These are phyloP conservation scores for Trichoderma citrinoviride DNA, from an alignment of 2,329 filamentous ascomycete species.

Conservation along the genomic window DNA sequence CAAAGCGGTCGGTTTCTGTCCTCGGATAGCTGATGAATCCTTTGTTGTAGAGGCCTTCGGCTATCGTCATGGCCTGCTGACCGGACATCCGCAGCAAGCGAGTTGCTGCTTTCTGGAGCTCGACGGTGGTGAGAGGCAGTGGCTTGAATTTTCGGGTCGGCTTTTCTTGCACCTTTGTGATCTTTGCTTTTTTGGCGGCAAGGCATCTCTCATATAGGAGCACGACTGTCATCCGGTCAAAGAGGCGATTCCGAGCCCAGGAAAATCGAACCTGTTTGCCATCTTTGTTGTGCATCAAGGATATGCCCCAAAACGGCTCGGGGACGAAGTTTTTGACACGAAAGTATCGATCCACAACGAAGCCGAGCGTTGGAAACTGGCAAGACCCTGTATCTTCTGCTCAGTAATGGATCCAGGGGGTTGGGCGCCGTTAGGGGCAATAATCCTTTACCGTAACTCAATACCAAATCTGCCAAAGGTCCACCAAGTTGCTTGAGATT, in stretches of 20 bases:
- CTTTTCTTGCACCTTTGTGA: conserved; percentile 84
- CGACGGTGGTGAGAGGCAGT: conserved; percentile 88
- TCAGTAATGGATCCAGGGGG: neutral
- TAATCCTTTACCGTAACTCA: conserved; percentile 70
- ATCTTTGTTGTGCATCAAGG: conserved; percentile 74
- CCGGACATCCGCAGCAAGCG: conserved; percentile 86
- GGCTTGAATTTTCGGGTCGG: conserved; percentile 94
- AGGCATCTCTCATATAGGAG: conserved; percentile 87
- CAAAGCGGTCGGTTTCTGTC: conserved; percentile 96
- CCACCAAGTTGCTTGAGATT: conserved; percentile 71
- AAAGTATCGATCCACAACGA: conserved; percentile 95
- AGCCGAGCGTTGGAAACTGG: conserved; percentile 94
- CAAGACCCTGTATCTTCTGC: conserved; percentile 64
- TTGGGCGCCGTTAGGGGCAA: neutral
- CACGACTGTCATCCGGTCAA: conserved; percentile 78
- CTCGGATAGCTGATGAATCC: conserved; percentile 97
- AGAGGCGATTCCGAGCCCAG: conserved; percentile 80
- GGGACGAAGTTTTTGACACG: conserved; percentile 91
- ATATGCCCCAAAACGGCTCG: conserved; percentile 91
- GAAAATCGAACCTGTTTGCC: conserved; percentile 76
- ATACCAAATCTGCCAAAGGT: conserved; percentile 59
- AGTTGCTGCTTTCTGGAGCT: conserved; percentile 93
- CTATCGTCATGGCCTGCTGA: conserved; percentile 83
- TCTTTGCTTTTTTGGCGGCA: conserved; percentile 69
- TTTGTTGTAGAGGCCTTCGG: conserved; percentile 85